Evolutionary conservation across 2,329 filamentous ascomycete species (phyloP).

Genomic region (Pezicula rhizophila): DNA sequence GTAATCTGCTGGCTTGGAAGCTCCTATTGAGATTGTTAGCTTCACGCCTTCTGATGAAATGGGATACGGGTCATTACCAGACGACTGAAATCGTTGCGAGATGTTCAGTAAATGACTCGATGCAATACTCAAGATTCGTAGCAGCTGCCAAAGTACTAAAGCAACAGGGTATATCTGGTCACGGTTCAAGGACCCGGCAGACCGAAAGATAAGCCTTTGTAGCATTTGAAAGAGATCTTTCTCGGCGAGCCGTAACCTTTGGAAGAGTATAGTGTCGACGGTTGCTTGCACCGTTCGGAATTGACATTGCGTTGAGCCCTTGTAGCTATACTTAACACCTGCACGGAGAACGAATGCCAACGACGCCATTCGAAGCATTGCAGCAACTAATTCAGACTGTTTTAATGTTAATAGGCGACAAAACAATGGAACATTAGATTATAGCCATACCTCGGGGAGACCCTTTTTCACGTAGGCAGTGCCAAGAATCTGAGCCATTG

Average conservation of each 20-base stretch:
- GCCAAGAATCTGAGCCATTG: slow-evolving; percentile 17
- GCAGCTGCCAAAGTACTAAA: slow-evolving; percentile 20
- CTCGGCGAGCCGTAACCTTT: slow-evolving; percentile 16
- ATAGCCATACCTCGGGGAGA: slow-evolving; percentile 16
- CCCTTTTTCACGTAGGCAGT: slow-evolving; percentile 18
- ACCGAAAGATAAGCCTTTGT: slow-evolving; percentile 20
- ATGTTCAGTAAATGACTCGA: slow-evolving; percentile 16
- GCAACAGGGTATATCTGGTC: slow-evolving; percentile 21
- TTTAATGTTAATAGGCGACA: neutral
- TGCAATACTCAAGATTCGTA: slow-evolving; percentile 15
- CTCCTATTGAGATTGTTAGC: neutral
- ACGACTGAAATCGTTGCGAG: slow-evolving; percentile 8
- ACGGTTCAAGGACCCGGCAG: slow-evolving; percentile 15
- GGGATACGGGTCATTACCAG: slow-evolving; percentile 3
- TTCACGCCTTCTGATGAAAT: neutral
- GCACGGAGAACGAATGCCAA: slow-evolving; percentile 19
- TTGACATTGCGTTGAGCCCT: neutral
- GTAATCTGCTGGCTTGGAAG: slow-evolving; percentile 8
- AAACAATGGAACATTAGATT: neutral
- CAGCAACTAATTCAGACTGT: slow-evolving; percentile 14
- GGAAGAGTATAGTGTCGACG: slow-evolving; percentile 22
- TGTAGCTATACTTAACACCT: slow-evolving; percentile 12
- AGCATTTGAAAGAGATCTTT: slow-evolving; percentile 17
- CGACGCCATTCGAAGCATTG: slow-evolving; percentile 17
- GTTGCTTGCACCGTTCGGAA: slow-evolving; percentile 17